Evolutionary conservation across 2,329 filamentous ascomycete genomes (phyloP), one percentile per base, ranked within the genome.

Genomic region (Fusarium mexicanum): DNA sequence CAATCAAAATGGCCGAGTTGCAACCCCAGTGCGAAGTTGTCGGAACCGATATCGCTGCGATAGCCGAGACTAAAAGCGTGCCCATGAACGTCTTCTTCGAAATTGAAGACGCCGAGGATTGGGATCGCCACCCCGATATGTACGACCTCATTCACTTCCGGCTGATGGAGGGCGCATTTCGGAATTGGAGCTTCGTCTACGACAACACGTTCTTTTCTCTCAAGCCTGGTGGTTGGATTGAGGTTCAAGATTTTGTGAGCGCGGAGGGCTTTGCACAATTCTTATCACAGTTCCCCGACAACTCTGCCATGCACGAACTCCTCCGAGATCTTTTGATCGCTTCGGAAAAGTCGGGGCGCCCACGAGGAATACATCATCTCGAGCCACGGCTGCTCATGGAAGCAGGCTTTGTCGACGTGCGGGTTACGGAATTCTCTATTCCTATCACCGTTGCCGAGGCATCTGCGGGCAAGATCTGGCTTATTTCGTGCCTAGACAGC

Each of bases 81-180:
- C 89, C 89, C 10, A 86, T 87, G 76, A 91, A 91, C 69, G 85
- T 89, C 44, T 89, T 87, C 74, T 90, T 90, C 80, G 88, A 90
- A 79, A 84, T 90, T 10, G 88, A 90, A 73, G 87, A 90, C 73
- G 89, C 88, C 51, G 88, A 90, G 78, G 88, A 90, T 47, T 91
- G 89, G 89, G 87, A 89, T 66, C 85, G 87, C 20, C 84, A 85
- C 8, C 79, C 84, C 8, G 81, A 90, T 75, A 80, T 84, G 18
- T 87, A 89, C 71, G 89, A 91, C 76, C 80, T 91, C 18, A 84
- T 91, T 35, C 89, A 91, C 75, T 81, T 90, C 63, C 86, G 89
- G 10, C 83, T 86, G 69, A 85, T 91, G 84, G 82, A 87, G 24
- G 89, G 88, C 16, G 85, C 88, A 16, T 90, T 91, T 77, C 79